Conservation (phyloP, 768 basidiomycete genomes). For the Mrakia hoshinonis region DNA sequence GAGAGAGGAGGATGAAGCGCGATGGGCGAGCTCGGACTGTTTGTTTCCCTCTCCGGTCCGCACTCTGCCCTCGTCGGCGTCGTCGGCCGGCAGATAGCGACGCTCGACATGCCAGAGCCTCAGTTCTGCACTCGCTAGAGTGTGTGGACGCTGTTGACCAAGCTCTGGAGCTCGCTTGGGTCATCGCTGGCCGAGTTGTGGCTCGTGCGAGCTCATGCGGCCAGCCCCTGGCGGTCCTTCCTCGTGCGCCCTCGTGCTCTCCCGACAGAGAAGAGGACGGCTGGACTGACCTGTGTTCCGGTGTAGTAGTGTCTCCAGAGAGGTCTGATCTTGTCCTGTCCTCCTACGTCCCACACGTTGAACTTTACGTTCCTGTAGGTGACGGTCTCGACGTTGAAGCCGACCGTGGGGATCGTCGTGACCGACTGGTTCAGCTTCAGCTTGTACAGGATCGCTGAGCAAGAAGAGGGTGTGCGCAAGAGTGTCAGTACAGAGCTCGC, state of each 20-base stretch:
- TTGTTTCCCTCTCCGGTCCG: no score
- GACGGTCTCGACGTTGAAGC: conserved; percentile 98
- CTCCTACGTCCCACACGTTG: conserved; percentile 94
- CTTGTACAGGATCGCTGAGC: conserved; percentile 83
- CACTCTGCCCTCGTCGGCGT: no score
- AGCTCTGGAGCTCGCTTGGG: no score
- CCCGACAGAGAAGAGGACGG: no score
- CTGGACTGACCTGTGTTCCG: conserved; percentile 60
- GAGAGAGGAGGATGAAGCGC: background rate
- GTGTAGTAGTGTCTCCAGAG: conserved; percentile 99
- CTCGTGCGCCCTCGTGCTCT: background rate
- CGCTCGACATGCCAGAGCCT: no score
- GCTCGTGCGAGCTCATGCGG: no score
- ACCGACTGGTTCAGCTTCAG: conserved; percentile 98
- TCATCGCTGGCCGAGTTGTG: no score
- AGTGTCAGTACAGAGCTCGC: background rate
- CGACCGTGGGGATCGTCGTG: conserved; percentile 96
- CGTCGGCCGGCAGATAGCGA: no score
- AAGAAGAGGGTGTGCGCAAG: background rate
- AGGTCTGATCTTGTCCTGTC: conserved; percentile 99
- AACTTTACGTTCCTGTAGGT: conserved; percentile 92
- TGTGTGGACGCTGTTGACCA: no score
- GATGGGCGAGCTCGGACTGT: background rate
- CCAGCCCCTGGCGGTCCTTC: background rate
- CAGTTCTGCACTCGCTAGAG: no score